These are phyloP conservation scores for Ceratocystis alfenasii DNA, from an alignment of 2,329 filamentous ascomycete genomes.

Conservation along the genomic window DNA sequence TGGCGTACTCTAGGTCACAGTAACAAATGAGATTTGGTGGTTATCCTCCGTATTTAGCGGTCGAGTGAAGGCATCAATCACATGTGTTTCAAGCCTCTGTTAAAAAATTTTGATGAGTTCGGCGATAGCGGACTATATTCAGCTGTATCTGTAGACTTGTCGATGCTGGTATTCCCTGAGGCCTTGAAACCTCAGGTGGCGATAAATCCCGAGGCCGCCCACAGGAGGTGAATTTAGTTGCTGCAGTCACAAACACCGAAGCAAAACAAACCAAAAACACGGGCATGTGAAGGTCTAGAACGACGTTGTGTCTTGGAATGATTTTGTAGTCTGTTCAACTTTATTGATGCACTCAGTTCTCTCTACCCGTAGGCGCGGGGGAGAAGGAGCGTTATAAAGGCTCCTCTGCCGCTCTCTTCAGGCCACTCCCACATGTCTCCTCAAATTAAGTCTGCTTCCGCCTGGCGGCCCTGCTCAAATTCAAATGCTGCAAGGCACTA, in stretches of 20 bases:
- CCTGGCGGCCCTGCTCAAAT: background rate
- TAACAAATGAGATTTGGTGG: background rate
- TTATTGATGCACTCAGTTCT: background rate
- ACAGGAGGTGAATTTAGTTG: background rate
- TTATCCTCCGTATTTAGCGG: background rate
- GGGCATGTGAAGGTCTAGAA: background rate
- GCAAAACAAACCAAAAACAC: background rate
- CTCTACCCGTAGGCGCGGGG: background rate
- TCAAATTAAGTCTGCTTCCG: background rate
- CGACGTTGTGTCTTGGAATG: background rate
- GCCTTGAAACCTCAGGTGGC: background rate
- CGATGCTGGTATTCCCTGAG: background rate
- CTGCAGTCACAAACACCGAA: background rate
- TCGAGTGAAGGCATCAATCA: background rate
- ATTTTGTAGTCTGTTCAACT: background rate
- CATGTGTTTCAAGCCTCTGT: background rate
- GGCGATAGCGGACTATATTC: background rate
- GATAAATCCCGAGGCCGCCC: conserved; percentile 12
- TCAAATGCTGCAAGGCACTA: background rate
- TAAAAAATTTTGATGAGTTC: background rate
- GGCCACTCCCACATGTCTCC: background rate
- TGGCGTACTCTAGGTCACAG: background rate
- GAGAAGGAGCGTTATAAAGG: background rate
- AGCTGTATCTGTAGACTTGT: background rate
- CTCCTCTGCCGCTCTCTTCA: background rate